Evolutionary conservation across 352 stramenopile genomes (phyloP), one percentile per base, ranked within the genome.

Genomic region (Blastocystis sp.): DNA sequence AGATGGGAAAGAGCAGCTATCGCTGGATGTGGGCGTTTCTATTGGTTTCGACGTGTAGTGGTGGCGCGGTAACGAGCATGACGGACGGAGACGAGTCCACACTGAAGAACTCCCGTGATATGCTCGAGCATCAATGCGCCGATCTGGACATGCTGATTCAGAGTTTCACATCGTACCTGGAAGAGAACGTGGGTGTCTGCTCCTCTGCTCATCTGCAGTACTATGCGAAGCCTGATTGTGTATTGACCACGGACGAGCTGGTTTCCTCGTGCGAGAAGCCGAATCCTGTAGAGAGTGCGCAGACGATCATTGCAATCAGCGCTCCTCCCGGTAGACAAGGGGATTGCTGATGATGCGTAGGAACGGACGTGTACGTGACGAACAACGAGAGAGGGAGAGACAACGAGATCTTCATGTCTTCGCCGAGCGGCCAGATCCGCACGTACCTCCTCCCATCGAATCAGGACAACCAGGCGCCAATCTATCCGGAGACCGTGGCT

Each of bases 371-470:
- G 0, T 84, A 84, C 56, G 74, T 84, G n/a, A 84, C 74, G 17
- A 84, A 84, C 34, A 84, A 84, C 43, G 53, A 69, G 38, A 23
- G 34, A 38, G 74, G 74, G 19, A 14, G 74, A 67, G 74, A 84
- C 61, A 84, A 84, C 41, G 74, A 84, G 48, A 84, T 84, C 53
- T 84, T 84, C 52, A 17, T 84, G 17, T 84, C 74, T 38, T 84
- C 74, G 1, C 66, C 74, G 0, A 59, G 74, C 5, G 74, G 74
- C 28, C 52, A 84, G 52, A 84, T 84, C 43, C 74, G 74, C n/a
- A 84, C 74, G 19, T 84, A 84, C 56, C 53, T 84, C 5, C 53
- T 84, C 14, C 74, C 74, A 53, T 84, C 74, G 0, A 48, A 17
- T 19, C 48, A 34, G 1, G 41, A 69, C 65, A 34, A 17, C 2